Base-by-base conservation (phyloP, 1,284 basidiomycete genomes). In the Ceratobasidium sp. region DNA sequence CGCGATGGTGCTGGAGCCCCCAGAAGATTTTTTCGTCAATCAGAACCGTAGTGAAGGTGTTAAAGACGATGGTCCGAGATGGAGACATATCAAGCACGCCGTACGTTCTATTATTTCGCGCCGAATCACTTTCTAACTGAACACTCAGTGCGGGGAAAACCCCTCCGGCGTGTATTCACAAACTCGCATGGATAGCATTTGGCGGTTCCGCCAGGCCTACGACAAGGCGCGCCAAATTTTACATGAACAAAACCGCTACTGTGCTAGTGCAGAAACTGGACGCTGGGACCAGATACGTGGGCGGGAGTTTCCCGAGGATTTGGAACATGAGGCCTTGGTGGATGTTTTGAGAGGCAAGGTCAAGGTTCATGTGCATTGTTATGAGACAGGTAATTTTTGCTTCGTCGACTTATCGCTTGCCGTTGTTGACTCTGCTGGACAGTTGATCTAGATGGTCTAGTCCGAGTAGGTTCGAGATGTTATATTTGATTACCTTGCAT, bases 241-340 rank as follows among this genome's bases (percentile, higher is more conserved):
- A 82, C 86, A 89, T 43, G 84, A 86, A 76, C 95, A 97, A 81
- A 94, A 96, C 81, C 85, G 84, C 8, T 94, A 89, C 81, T 95
- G 94, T 79, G 80, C 80, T 34, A 88, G 87, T 77, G 91, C 87
- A 0, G 81, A 88, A 57, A 82, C 85, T 3, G 89, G 89, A 88
- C 61, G 15, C 19, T 62, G 61, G 61, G 7, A 62, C 17, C 34
- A 62, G 19, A 40, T 62, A 15, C 61, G n/a, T 1, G 61, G 37
- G 87, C 0, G 84, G 87, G 22, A 82, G 83, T 56, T 96, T 93
- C 96, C 95, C 0, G 90, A 94, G 71, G 89, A 90, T 51, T 85
- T 95, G 59, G 88, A 95, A 81, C 94, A 92, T 89, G 95, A 97
- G 81, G 91, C 90, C 11, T 85, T 97, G 8, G 92, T 96, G 6